Percentiles rank a stretch among this genome's conserved stretches.
phyloP scores from a whole-genome alignment of 1,284 basidiomycete species.

The Apiotrichum akiyoshidainum region DNA sequence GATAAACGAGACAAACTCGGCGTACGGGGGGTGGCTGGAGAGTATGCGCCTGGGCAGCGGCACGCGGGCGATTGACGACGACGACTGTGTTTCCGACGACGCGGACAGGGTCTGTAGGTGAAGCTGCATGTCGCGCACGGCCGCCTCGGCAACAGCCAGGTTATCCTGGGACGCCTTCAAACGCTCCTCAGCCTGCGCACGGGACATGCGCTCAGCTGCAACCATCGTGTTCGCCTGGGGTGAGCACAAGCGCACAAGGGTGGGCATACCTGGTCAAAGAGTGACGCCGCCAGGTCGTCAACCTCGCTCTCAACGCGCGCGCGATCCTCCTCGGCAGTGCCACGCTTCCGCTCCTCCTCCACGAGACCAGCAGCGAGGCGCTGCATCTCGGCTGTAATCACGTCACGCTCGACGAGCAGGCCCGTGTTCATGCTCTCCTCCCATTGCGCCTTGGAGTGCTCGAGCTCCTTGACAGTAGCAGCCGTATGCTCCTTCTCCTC shows the following conservation, averaged over 20 bases:
- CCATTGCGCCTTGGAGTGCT: constrained; percentile 51
- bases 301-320: constrained; percentile 77
- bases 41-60: constrained; percentile 53
- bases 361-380: constrained; percentile 90
- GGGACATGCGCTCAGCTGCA: constrained; percentile 75
- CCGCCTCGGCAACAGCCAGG: constrained; percentile 78
- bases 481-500: constrained; percentile 44
- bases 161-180: constrained; percentile 75
- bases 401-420: constrained; percentile 82
- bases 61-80: constrained; percentile 4
- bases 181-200: constrained; percentile 75
- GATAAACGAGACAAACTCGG: constrained; percentile 81
- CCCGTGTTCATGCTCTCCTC: constrained; percentile 62
- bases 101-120: constrained; percentile 67
- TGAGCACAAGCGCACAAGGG: background rate
- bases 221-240: constrained; percentile 83
- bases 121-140: constrained; percentile 74
- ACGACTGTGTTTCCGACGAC: constrained; percentile 13
- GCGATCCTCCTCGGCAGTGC: constrained; percentile 81
- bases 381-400: constrained; percentile 88
- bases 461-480: constrained; percentile 72
- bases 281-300: constrained; percentile 83
- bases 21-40: constrained; percentile 70
- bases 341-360: constrained; percentile 85
- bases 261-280: constrained; percentile 62